A percentile compares a stretch with the other conserved stretches of the same genome.
Evolutionary conservation across 1,139 yeast genomes (phyloP).

Genomic region (Lodderomyces oxycetoniae): DNA sequence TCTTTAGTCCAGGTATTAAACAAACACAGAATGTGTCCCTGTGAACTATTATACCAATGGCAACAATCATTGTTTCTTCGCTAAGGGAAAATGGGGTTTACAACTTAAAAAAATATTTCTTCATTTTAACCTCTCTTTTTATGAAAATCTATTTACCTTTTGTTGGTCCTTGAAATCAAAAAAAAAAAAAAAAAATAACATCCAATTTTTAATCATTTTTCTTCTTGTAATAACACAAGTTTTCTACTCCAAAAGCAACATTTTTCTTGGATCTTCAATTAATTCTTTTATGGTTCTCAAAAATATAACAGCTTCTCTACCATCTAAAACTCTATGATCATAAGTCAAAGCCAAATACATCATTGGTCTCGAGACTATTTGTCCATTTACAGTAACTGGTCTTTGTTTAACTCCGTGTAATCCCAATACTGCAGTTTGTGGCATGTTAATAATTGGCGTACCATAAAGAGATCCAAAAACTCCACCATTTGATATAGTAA

Average conservation of each 20-base stretch:
- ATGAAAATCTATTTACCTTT: background rate
- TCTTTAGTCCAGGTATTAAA: background rate
- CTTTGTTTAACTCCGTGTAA: constrained; percentile 97
- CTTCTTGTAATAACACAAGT: constrained; percentile 2
- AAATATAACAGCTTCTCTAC: constrained; percentile 98
- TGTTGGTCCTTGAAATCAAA: background rate
- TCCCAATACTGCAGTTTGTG: constrained; percentile 97
- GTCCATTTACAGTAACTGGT: constrained; percentile 94
- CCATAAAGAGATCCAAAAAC: constrained; percentile 97
- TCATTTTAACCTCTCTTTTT: too few relatives aligned
- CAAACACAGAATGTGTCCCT: too few relatives aligned
- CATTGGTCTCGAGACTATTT: constrained; percentile 97
- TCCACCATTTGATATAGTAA: constrained; percentile 99
- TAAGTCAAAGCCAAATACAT: constrained; percentile 98
- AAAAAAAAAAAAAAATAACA: background rate
- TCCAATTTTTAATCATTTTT: background rate
- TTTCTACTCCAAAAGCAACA: constrained; percentile 70
- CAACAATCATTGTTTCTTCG: too few relatives aligned
- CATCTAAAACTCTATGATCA: constrained; percentile 97
- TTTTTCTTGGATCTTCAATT: constrained; percentile 98
- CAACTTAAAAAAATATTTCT: too few relatives aligned
- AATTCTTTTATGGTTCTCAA: constrained; percentile 92
- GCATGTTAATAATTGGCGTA: constrained; percentile 97
- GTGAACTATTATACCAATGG: too few relatives aligned
- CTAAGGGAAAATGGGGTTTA: too few relatives aligned